Percentiles rank a stretch among this genome's conserved stretches.
Evolutionary conservation across 768 basidiomycete species (phyloP).

Genomic region (Boletus coccyginus): DNA sequence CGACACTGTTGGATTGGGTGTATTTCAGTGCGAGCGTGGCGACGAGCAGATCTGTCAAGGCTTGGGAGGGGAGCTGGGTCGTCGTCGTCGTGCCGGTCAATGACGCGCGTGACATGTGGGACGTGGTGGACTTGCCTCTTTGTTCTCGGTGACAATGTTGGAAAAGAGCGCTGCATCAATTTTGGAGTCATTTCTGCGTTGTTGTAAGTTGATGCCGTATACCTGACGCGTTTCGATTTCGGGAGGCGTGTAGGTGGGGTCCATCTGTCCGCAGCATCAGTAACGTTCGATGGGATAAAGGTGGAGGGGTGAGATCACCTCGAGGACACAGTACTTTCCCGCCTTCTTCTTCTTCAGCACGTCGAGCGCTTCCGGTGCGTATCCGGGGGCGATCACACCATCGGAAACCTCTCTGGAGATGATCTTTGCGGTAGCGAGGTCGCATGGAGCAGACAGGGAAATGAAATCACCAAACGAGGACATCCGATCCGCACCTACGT

Average conservation of each 20-base stretch:
- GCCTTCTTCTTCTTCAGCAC: slow-evolving; percentile 94
- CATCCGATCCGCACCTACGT: slow-evolving; percentile 92
- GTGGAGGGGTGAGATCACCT: slow-evolving; percentile 47
- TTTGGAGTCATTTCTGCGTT: slow-evolving; percentile 86
- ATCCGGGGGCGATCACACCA: slow-evolving; percentile 96
- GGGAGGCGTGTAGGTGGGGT: slow-evolving; percentile 76
- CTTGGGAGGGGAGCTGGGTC: slow-evolving; percentile 66
- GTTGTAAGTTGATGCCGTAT: slow-evolving; percentile 87
- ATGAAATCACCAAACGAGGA: slow-evolving; percentile 99
- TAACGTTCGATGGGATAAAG: background rate
- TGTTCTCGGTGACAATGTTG: slow-evolving; percentile 88
- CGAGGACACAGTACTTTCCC: slow-evolving; percentile 96
- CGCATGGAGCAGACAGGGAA: slow-evolving; percentile 89
- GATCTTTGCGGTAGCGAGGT: slow-evolving; percentile 91
- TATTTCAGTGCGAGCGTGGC: slow-evolving; percentile 97
- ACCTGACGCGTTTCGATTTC: slow-evolving; percentile 92
- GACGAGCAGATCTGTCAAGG: slow-evolving; percentile 89
- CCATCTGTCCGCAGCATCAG: slow-evolving; percentile 58
- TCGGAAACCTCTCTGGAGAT: slow-evolving; percentile 99
- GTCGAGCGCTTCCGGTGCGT: slow-evolving; percentile 82
- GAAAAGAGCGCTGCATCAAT: slow-evolving; percentile 78
- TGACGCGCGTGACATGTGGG: background rate
- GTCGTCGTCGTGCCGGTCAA: background rate
- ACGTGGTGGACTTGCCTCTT: slow-evolving; percentile 52
- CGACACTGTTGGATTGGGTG: slow-evolving; percentile 98